Evolutionary conservation across 352 stramenopile species (phyloP), one percentile per base, ranked within the genome.

Genomic region (Halophytophthora polymorphica): DNA sequence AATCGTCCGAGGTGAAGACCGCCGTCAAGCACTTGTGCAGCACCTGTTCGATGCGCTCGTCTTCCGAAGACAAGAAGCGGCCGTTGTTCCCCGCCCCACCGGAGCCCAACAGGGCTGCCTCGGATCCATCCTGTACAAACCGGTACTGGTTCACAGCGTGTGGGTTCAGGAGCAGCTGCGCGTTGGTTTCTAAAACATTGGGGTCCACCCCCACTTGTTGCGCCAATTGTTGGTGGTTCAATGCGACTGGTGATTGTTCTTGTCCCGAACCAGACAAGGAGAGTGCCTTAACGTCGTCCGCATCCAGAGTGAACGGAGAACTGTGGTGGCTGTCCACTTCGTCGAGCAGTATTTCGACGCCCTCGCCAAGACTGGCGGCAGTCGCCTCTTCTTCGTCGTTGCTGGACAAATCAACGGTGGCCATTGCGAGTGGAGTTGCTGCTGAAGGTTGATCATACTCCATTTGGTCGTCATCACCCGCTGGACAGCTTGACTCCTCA

Each of bases 21-120:
- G 80, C 83, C 10, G 82, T 88, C 25, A 93, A 65, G 31, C 80
- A 88, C 34, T 86, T 88, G 66, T 91, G 79, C n/a, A 93, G 56
- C n/a, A 85, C 65, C 42, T 90, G 73, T 50, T 91, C 79, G 11
- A 87, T 81, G 15, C 70, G 69, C 50, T 93, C 80, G 46, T 93
- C 80, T 57, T 91, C 78, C 2, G 55, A 82, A 12, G 83, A 89
- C 22, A 89, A 34, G 18, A 67, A 67, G 3, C 78, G 73, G 46
- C 65, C 43, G 19, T 52, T 56, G 40, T 58, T 34, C 11, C 53
- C 40, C 40, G 31, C 22, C 21, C 59, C 6, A 50, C 33, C 42
- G 41, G 53, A 55, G 3, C 62, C 55, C 8, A 37, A 29, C 45
- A 76, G 17, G 43, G 54, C 45, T 11, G 37, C 46, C 3, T 46